Evolutionary conservation across 176 grass and related monocot species (phyloP).

Genomic region (Lolium rigidum): DNA sequence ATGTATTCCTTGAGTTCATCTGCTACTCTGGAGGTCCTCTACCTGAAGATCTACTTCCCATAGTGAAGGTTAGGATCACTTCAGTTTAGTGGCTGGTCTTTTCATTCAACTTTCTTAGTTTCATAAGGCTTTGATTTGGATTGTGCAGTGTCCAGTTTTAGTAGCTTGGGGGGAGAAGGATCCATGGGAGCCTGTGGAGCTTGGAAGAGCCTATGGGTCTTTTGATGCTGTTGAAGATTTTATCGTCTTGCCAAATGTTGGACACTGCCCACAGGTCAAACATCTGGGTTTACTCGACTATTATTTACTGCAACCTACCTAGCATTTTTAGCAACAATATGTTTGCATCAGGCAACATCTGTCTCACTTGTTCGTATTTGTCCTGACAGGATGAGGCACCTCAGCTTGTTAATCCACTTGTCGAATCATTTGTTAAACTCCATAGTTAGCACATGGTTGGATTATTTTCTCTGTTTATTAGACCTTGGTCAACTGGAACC

Average conservation of each 20-base stretch:
- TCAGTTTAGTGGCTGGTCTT: not conserved
- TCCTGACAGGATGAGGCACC: conserved; percentile 85
- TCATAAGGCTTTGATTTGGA: not conserved
- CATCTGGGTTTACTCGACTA: conserved; percentile 1
- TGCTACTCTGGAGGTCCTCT: conserved; percentile 97
- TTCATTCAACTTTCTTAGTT: not conserved
- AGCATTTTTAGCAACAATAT: conserved; percentile 7
- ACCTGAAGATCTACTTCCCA: conserved; percentile 89
- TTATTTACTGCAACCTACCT: conserved; percentile 13
- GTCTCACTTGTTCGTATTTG: conserved; percentile 41
- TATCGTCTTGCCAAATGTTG: conserved; percentile 82
- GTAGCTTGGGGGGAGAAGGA: conserved; percentile 93
- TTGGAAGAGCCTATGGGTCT: conserved; percentile 76
- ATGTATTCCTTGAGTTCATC: conserved; percentile 98
- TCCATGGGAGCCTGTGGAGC: conserved; percentile 94
- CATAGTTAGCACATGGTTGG: conserved; percentile 61
- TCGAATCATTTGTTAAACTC: conserved; percentile 66
- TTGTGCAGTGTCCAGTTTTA: conserved; percentile 81
- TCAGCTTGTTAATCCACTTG: conserved; percentile 82
- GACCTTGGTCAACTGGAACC: not conserved
- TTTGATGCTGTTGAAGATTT: conserved; percentile 91
- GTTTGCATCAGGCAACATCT: not conserved
- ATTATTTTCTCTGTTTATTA: not conserved
- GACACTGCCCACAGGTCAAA: conserved; percentile 87
- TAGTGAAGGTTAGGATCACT: conserved; percentile 61